A percentile compares a stretch with the other conserved stretches of the same genome.
These are phyloP conservation scores for Fraxinus angustifolia DNA, from an alignment of 305 asterid species.

Conservation along the genomic window DNA sequence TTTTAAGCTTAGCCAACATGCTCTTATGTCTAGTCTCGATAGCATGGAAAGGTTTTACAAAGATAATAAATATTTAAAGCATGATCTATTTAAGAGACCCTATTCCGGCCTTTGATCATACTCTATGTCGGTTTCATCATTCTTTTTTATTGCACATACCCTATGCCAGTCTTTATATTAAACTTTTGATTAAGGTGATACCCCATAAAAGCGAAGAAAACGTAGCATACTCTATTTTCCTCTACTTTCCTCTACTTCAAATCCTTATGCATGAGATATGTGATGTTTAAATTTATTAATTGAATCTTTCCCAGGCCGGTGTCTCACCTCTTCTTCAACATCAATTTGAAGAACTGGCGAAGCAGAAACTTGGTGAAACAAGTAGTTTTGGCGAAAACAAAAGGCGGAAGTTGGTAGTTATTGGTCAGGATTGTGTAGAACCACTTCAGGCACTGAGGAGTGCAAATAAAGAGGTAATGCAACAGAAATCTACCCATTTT, in stretches of 20 bases:
- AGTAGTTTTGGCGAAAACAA: constrained; percentile 36
- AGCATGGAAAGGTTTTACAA: neutral
- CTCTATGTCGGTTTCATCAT: neutral
- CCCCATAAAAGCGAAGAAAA: neutral
- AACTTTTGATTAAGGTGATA: neutral
- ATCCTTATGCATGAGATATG: neutral
- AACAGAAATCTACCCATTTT: constrained; percentile 5
- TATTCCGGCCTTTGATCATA: neutral
- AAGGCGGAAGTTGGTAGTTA: constrained; percentile 46
- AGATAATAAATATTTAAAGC: neutral
- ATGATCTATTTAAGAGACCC: neutral
- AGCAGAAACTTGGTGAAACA: constrained; percentile 26
- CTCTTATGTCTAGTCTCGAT: neutral
- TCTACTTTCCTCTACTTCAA: neutral
- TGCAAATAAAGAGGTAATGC: constrained; percentile 69
- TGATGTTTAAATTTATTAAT: neutral
- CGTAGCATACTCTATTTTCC: neutral
- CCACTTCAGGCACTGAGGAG: constrained; percentile 58
- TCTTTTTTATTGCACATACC: neutral
- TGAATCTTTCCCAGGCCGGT: constrained; percentile 43
- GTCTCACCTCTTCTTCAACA: constrained; percentile 53
- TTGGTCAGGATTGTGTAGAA: constrained; percentile 57
- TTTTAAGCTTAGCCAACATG: neutral
- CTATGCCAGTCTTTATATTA: neutral
- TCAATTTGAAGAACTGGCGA: constrained; percentile 41